Conservation (phyloP, 768 basidiomycete species). For the Cystofilobasidium capitatum region DNA sequence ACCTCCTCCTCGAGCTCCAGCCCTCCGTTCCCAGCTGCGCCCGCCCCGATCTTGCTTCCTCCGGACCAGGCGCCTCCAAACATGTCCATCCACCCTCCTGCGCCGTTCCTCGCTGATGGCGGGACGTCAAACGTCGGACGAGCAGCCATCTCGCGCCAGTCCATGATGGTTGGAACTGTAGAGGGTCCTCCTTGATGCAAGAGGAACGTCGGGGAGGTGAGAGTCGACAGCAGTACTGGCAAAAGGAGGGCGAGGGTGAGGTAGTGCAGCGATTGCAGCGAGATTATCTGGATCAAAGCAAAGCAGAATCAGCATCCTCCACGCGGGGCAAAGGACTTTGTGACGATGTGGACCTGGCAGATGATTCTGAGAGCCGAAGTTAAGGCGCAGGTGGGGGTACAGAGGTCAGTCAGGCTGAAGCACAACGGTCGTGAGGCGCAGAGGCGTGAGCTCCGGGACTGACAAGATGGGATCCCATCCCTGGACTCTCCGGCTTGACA, state of each 20-base stretch:
- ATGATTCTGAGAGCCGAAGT: slow-evolving; percentile 44
- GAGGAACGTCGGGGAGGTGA: slow-evolving; percentile 37
- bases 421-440: neutral
- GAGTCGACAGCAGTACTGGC: slow-evolving; percentile 58
- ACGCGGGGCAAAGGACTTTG: neutral
- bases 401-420: slow-evolving; percentile 34
- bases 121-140: slow-evolving; percentile 52
- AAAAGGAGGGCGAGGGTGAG: slow-evolving; percentile 71
- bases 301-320: neutral
- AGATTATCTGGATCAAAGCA: slow-evolving; percentile 60
- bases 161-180: slow-evolving; percentile 72
- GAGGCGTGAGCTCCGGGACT: neutral
- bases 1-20: slow-evolving; percentile 19
- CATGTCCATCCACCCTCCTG: slow-evolving; percentile 48
- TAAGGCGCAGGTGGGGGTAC: neutral
- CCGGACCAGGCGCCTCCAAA: slow-evolving; percentile 70
- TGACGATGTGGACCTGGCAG: slow-evolving; percentile 55
- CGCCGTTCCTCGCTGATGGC: neutral
- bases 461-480: slow-evolving; percentile 80
- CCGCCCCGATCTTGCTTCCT: slow-evolving; percentile 61
- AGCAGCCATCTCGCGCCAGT: slow-evolving; percentile 94
- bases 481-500: slow-evolving; percentile 31
- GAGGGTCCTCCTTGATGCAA: slow-evolving; percentile 37
- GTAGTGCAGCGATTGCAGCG: slow-evolving; percentile 88
- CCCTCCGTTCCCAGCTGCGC: slow-evolving; percentile 38